Evolutionary conservation across 768 basidiomycete species (phyloP).

Genomic region (Lyophyllum decastes): DNA sequence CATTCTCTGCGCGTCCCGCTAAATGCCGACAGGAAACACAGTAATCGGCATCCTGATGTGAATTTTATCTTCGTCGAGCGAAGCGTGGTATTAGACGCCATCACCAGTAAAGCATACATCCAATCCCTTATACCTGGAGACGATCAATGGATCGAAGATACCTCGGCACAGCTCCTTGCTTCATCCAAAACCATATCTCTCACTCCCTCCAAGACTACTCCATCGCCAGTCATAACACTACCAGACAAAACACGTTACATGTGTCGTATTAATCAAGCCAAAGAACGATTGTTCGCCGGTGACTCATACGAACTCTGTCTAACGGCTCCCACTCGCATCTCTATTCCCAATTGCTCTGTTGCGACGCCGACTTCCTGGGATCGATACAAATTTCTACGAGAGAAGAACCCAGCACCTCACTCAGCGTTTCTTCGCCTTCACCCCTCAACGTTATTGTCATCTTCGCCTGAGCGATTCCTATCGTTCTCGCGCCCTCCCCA

Average conservation of each 20-base stretch:
- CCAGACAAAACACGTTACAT: conserved; percentile 67
- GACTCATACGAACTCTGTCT: conserved; percentile 94
- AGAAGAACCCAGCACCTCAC: conserved; percentile 86
- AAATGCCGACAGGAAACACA: conserved; percentile 11
- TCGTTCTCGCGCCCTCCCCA: conserved; percentile 70
- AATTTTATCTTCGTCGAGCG: conserved; percentile 80
- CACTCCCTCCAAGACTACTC: conserved; percentile 2
- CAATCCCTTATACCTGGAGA: conserved; percentile 68
- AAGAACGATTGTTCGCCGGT: conserved; percentile 76
- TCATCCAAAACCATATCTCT: conserved; percentile 4
- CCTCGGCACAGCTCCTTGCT: conserved; percentile 28
- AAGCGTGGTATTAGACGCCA: conserved; percentile 67
- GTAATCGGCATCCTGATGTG: conserved; percentile 61
- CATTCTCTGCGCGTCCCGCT: conserved; percentile 50
- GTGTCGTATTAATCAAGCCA: conserved; percentile 64
- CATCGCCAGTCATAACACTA: conserved; percentile 37
- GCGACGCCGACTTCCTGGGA: conserved; percentile 62
- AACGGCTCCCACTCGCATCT: conserved; percentile 70
- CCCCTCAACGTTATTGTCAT: conserved; percentile 77
- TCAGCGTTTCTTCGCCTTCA: conserved; percentile 79
- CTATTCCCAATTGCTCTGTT: conserved; percentile 37
- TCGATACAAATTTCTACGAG: conserved; percentile 70
- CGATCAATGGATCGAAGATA: conserved; percentile 58
- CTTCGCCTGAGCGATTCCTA: conserved; percentile 91
- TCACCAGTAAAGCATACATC: conserved; percentile 50